These are phyloP conservation scores for Hypoxylon cercidicola DNA, from an alignment of 495 filamentous ascomycete genomes.

Conservation along the genomic window DNA sequence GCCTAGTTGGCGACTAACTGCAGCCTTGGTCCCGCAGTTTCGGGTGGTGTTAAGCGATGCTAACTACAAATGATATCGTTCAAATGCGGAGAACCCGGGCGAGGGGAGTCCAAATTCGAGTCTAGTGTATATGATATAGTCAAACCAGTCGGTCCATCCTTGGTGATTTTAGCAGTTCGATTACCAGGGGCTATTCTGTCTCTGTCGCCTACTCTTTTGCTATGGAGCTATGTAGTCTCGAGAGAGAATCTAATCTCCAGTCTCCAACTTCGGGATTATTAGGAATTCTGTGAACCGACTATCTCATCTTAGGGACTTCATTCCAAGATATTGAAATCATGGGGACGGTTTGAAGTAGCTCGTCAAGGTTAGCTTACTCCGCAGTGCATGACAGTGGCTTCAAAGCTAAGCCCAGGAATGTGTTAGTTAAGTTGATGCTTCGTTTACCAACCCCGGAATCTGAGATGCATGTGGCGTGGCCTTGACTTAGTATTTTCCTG, in stretches of 20 bases:
- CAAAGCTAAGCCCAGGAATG: constrained; percentile 35
- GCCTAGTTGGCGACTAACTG: constrained; percentile 8
- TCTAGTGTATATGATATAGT: background rate
- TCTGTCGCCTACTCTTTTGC: background rate
- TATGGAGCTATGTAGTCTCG: background rate
- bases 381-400: constrained; percentile 28
- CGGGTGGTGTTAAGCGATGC: constrained; percentile 18
- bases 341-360: constrained; percentile 24
- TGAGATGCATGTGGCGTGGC: constrained; percentile 6
- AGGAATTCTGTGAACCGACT: constrained; percentile 11
- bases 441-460: constrained; percentile 30
- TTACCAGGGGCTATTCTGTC: background rate
- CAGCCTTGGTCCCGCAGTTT: constrained; percentile 6
- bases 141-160: background rate
- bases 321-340: constrained; percentile 12
- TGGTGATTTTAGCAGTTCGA: background rate
- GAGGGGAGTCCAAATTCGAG: background rate
- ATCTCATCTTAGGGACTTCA: constrained; percentile 15
- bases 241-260: background rate
- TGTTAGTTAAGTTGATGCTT: constrained; percentile 32
- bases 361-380: constrained; percentile 36
- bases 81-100: constrained; percentile 17
- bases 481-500: constrained; percentile 12
- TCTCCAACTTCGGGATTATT: constrained; percentile 15
- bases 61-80: constrained; percentile 1